Evolutionary conservation across 2,329 filamentous ascomycete species (phyloP), one percentile per base, ranked within the genome.

Genomic region (Bretziella fagacearum): DNA sequence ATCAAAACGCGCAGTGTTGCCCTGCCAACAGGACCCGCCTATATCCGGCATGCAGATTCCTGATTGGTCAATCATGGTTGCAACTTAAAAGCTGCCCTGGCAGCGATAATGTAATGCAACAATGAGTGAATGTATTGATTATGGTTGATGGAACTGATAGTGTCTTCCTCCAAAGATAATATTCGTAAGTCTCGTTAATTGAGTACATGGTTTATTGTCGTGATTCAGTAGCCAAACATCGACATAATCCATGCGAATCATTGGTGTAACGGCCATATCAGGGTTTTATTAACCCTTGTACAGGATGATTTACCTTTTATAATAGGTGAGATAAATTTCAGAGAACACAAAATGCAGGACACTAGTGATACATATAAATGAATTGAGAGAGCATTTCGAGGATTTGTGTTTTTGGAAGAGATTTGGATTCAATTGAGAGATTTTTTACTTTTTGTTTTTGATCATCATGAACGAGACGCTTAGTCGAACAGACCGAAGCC

Each of bases 401-500:
- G n/a, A 15, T 25, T 42, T 15, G 10, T 27, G 15, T 42, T 42
- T 27, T 41, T 25, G 11, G 4, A 30, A 20, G 40, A 32, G 40
- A 30, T 43, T 43, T 43, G 10, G 36, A 43, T 43, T 43, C 25
- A 33, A 43, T 43, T 51, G 40, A 51, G 47, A 39, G 22, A 39
- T 51, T 47, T 52, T 48, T 51, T 51, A 51, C 49, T 51, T 51
- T 51, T 51, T 51, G 40, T 10, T 40, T 47, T 51, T 51, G 29
- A 47, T 45, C 44, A 46, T 46, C 22, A 47, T 39, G 49, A 50
- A 53, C 52, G 52, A 55, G 57, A 52, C 60, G 66, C 64, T 77
- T 79, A 80, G 68, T 80, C 76, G 73, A 80, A 80, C 56, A 82
- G 77, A 74, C 77, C 78, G 67, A 77, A 76, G 58, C 73, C 55